Percentiles rank a stretch among this genome's conserved stretches.
Evolutionary conservation across 805 yeast species (phyloP).

Genomic region (Teunomyces barrocoloradensis): DNA sequence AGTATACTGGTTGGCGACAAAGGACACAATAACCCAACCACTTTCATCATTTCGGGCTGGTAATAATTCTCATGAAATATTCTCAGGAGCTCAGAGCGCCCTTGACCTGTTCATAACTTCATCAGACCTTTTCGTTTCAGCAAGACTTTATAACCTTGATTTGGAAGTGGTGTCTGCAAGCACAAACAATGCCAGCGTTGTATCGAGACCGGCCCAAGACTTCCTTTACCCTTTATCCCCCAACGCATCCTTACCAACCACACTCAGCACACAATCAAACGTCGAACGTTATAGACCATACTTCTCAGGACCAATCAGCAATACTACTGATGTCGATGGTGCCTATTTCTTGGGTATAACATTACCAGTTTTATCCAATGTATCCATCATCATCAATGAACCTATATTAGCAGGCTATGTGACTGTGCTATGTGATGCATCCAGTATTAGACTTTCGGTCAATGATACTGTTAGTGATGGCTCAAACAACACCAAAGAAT

Average conservation of each 20-base stretch:
- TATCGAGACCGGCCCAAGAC: conserved; percentile 28
- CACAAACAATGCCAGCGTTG: conserved; percentile 23
- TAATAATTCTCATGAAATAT: conserved; percentile 50
- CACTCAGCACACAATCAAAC: conserved; percentile 18
- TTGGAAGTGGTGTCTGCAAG: conserved; percentile 45
- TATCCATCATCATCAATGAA: conserved; percentile 61
- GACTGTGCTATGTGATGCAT: conserved; percentile 48
- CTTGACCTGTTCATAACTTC: conserved; percentile 63
- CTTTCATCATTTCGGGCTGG: conserved; percentile 69
- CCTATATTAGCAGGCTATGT: conserved; percentile 69
- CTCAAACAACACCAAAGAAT: conserved; percentile 17
- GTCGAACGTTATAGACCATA: conserved; percentile 15
- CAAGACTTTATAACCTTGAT: conserved; percentile 63
- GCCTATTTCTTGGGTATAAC: conserved; percentile 70
- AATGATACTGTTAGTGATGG: conserved; percentile 15
- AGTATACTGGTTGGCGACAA: conserved; percentile 58
- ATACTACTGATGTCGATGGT: conserved; percentile 26
- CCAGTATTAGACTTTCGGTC: conserved; percentile 28
- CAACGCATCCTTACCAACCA: conserved; percentile 44
- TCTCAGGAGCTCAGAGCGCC: conserved; percentile 41
- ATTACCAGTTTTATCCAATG: conserved; percentile 68
- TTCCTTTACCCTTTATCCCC: conserved; percentile 50
- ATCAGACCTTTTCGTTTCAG: conserved; percentile 60
- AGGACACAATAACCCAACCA: conserved; percentile 59
- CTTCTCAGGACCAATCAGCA: conserved; percentile 64